A percentile compares a stretch with the other conserved stretches of the same genome.
phyloP scores from a whole-genome alignment of 2,329 filamentous ascomycete species.

The Cryoendolithus antarcticus region DNA sequence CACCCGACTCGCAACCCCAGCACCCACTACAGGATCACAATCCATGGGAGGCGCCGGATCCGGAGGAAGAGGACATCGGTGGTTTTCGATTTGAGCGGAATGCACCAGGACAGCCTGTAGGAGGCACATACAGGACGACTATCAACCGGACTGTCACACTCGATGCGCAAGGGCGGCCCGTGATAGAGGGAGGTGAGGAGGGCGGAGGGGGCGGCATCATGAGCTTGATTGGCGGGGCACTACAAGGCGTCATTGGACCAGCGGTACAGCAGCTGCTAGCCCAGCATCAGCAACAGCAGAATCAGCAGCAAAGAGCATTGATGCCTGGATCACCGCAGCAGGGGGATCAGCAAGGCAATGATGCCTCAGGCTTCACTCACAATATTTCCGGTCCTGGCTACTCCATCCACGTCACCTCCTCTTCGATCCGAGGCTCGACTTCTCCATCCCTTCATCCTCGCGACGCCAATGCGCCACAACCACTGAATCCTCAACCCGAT shows the following conservation, averaged over 20 bases:
- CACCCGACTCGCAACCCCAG: slow-evolving; percentile 12
- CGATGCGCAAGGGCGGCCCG: slow-evolving; percentile 7
- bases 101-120: slow-evolving; percentile 15
- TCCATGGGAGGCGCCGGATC: slow-evolving; percentile 38
- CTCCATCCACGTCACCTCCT: slow-evolving; percentile 20
- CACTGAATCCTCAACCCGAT: slow-evolving; percentile 23
- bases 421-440: slow-evolving; percentile 15
- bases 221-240: slow-evolving; percentile 11
- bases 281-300: slow-evolving; percentile 7
- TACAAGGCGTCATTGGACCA: slow-evolving; percentile 8
- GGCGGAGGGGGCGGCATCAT: slow-evolving; percentile 25
- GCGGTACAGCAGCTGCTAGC: slow-evolving; percentile 3
- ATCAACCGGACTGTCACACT: slow-evolving; percentile 28
- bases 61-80: slow-evolving; percentile 34
- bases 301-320: slow-evolving; percentile 6
- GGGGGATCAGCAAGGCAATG: slow-evolving; percentile 8
- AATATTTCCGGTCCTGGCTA: slow-evolving; percentile 16
- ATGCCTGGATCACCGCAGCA: neutral
- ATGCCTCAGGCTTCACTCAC: slow-evolving; percentile 6
- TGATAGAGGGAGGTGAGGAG: slow-evolving; percentile 12
- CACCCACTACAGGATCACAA: slow-evolving; percentile 32
- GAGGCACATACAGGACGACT: slow-evolving; percentile 22
- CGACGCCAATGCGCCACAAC: slow-evolving; percentile 39
- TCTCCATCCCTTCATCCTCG: slow-evolving; percentile 31
- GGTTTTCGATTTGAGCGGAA: slow-evolving; percentile 19